Evolutionary conservation across 768 basidiomycete genomes (phyloP).

Genomic region (Sporobolomyces pararoseus): DNA sequence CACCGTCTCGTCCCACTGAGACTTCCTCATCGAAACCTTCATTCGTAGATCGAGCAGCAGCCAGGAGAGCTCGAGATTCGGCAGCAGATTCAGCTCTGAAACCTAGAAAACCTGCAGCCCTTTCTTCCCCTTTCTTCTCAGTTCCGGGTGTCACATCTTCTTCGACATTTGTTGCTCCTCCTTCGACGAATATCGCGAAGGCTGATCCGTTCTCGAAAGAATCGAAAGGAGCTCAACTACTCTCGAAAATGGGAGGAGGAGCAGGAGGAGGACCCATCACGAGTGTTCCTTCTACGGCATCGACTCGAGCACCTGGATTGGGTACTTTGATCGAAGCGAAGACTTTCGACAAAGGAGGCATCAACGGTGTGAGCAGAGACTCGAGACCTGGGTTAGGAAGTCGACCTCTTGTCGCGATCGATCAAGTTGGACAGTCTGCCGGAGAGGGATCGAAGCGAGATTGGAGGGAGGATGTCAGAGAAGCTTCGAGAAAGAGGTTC

Average conservation of each 20-base stretch:
- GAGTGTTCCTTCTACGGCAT: background rate
- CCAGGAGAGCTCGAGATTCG: conserved; percentile 22
- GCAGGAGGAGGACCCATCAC: background rate
- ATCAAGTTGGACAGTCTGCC: conserved; percentile 1
- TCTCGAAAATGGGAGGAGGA: conserved; percentile 24
- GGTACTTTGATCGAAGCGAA: conserved; percentile 35
- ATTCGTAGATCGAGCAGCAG: conserved; percentile 38
- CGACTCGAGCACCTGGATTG: background rate
- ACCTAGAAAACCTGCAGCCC: background rate
- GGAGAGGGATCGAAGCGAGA: conserved; percentile 22
- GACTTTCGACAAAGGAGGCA: background rate
- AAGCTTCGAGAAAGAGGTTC: conserved; percentile 30
- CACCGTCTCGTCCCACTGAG: background rate
- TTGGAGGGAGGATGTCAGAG: conserved; percentile 36
- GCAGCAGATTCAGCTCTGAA: background rate
- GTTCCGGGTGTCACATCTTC: conserved; percentile 20
- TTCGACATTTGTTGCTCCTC: background rate
- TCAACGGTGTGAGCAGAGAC: background rate
- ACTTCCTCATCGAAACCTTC: background rate
- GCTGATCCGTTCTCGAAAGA: conserved; percentile 21
- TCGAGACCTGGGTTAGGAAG: conserved; percentile 29
- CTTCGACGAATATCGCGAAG: background rate
- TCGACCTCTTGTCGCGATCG: conserved; percentile 21
- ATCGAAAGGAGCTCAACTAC: conserved; percentile 23
- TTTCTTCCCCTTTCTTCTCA: conserved; percentile 29